Conservation (phyloP, 2,329 filamentous ascomycete genomes). For the Fusarium brachygibbosum region DNA sequence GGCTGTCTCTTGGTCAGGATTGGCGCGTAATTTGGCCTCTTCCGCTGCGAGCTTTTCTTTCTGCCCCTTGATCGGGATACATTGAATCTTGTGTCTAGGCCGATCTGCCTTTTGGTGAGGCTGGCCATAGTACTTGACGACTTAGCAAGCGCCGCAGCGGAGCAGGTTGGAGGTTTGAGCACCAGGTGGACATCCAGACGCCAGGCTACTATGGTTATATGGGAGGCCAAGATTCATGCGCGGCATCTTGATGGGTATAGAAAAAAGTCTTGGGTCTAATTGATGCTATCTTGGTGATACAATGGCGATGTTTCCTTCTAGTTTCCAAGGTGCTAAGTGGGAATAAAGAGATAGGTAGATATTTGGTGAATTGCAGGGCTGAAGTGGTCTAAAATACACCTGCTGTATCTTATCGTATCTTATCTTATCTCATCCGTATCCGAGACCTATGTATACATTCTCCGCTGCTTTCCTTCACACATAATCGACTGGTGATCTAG, state of each 20-base stretch:
- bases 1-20: background rate
- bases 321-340: too few relatives aligned
- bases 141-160: constrained; percentile 9
- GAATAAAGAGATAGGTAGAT: background rate
- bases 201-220: constrained; percentile 10
- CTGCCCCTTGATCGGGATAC: background rate
- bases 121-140: constrained; percentile 22
- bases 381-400: background rate
- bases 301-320: background rate
- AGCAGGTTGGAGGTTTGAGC: constrained; percentile 5
- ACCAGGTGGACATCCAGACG: background rate
- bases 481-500: background rate
- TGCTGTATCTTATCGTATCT: background rate
- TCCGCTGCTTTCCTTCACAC: background rate
- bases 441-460: background rate
- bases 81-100: constrained; percentile 16
- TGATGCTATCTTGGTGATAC: too few relatives aligned
- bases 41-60: background rate
- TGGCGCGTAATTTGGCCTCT: background rate
- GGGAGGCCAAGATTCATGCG: constrained; percentile 22
- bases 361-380: background rate
- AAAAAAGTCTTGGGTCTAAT: background rate
- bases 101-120: constrained; percentile 17
- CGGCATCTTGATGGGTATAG: constrained; percentile 1
- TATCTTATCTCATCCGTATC: background rate